Evolutionary conservation across 176 grass and related monocot species (phyloP).

Genomic region (Saccharum officinarum): DNA sequence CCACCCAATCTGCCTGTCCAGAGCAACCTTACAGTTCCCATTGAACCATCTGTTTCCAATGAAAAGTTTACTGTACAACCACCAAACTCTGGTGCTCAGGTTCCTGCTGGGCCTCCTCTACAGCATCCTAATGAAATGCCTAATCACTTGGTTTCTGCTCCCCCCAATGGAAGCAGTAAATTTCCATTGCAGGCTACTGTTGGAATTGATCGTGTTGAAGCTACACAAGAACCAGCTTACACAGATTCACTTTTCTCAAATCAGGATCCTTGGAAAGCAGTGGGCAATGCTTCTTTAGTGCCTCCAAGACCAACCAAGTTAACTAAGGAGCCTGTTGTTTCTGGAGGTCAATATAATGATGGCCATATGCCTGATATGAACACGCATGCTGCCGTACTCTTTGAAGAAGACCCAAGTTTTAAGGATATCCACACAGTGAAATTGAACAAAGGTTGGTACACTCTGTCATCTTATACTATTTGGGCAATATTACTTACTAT

Average conservation of each 20-base stretch:
- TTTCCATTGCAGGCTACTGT: slow-evolving; percentile 30
- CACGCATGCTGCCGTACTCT: slow-evolving; percentile 47
- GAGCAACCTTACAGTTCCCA: slow-evolving; percentile 34
- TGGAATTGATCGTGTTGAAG: slow-evolving; percentile 33
- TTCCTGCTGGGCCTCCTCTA: slow-evolving; percentile 32
- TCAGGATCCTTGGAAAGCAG: slow-evolving; percentile 72
- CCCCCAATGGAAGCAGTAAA: slow-evolving; percentile 35
- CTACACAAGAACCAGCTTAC: slow-evolving; percentile 48
- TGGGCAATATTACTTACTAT: neutral
- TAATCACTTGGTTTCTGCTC: slow-evolving; percentile 41
- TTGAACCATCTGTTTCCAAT: slow-evolving; percentile 30
- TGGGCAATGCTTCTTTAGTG: slow-evolving; percentile 55
- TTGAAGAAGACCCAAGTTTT: slow-evolving; percentile 53
- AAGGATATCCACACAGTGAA: slow-evolving; percentile 59
- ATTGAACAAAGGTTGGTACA: slow-evolving; percentile 68
- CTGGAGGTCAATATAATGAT: slow-evolving; percentile 48
- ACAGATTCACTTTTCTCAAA: slow-evolving; percentile 78
- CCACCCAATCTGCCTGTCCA: slow-evolving; percentile 39
- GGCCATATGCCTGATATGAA: slow-evolving; percentile 31
- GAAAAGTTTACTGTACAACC: slow-evolving; percentile 42
- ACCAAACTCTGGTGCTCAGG: slow-evolving; percentile 35
- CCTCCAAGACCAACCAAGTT: slow-evolving; percentile 55
- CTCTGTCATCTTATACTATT: slow-evolving; percentile 29
- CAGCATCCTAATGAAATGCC: slow-evolving; percentile 43
- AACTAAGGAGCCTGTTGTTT: slow-evolving; percentile 40